phyloP scores from a whole-genome alignment of 208 protist genomes.

The Leishmania gerbilli region DNA sequence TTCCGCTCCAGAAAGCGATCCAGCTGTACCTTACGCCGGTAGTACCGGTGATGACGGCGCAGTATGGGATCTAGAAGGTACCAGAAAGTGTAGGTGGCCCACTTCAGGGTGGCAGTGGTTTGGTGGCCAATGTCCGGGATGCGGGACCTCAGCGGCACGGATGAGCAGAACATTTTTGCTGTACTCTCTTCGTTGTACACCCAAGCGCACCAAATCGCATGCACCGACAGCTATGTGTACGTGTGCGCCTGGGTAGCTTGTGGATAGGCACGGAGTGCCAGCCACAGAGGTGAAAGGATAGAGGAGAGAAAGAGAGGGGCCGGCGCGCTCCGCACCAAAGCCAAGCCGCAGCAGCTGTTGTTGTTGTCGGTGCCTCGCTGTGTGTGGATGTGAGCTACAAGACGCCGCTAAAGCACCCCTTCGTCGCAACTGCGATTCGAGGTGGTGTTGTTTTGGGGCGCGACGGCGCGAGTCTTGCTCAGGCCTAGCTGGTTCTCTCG shows the following conservation, averaged over 20 bases:
- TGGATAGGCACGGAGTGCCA: background rate
- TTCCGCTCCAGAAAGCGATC: slow-evolving; percentile 79
- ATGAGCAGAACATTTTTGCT: slow-evolving; percentile 10
- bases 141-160: slow-evolving; percentile 26
- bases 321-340: background rate
- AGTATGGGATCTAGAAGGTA: slow-evolving; percentile 72
- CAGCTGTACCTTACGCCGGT: slow-evolving; percentile 66
- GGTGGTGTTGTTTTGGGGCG: background rate
- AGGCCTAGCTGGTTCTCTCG: too few species aligned
- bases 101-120: slow-evolving; percentile 59
- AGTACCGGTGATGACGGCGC: slow-evolving; percentile 70
- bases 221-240: background rate
- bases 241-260: background rate
- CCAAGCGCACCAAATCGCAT: background rate
- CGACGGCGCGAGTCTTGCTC: background rate
- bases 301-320: background rate
- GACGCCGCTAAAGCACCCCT: background rate
- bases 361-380: background rate
- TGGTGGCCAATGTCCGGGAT: slow-evolving; percentile 47
- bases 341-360: background rate
- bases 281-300: background rate
- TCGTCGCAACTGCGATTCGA: background rate
- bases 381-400: slow-evolving; percentile 2
- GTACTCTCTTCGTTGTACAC: background rate
- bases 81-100: slow-evolving; percentile 85